phyloP scores from a whole-genome alignment of 495 filamentous ascomycete genomes.

The Cetradonia linearis region DNA sequence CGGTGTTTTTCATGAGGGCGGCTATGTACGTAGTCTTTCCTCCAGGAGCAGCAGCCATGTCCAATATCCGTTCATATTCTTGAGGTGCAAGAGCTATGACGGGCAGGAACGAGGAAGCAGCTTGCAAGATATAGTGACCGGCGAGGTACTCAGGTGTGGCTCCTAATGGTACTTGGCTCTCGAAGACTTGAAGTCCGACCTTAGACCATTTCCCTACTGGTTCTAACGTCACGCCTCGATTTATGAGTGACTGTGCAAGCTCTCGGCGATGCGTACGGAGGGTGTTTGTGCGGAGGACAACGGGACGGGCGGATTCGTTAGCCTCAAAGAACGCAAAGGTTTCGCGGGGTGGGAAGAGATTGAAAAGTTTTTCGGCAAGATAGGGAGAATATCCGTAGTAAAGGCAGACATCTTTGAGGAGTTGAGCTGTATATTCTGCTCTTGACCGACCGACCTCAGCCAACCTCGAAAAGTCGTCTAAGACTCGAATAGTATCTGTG shows the following conservation, averaged over 20 bases:
- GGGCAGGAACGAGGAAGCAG: slow-evolving; percentile 91
- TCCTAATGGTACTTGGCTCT: slow-evolving; percentile 86
- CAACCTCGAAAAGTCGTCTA: slow-evolving; percentile 76
- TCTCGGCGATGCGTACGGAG: slow-evolving; percentile 85
- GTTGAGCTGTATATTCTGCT: slow-evolving; percentile 73
- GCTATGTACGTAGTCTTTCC: slow-evolving; percentile 97
- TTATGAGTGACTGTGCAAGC: slow-evolving; percentile 89
- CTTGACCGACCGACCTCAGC: slow-evolving; percentile 68
- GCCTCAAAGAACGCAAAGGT: slow-evolving; percentile 98
- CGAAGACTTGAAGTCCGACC: slow-evolving; percentile 92
- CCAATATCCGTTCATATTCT: slow-evolving; percentile 77
- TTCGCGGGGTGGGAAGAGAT: slow-evolving; percentile 85
- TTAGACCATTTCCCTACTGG: slow-evolving; percentile 98
- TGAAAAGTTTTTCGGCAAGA: slow-evolving; percentile 77
- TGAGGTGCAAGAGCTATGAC: slow-evolving; percentile 96
- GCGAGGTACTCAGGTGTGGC: slow-evolving; percentile 96
- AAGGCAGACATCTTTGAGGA: slow-evolving; percentile 84
- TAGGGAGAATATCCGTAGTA: slow-evolving; percentile 86
- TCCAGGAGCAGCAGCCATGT: slow-evolving; percentile 96
- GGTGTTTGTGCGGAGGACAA: slow-evolving; percentile 89
- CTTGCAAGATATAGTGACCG: slow-evolving; percentile 95
- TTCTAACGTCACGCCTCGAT: slow-evolving; percentile 90
- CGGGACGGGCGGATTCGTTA: slow-evolving; percentile 83
- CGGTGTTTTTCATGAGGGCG: slow-evolving; percentile 96
- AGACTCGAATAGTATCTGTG: slow-evolving; percentile 81